Evolutionary conservation across 2,329 filamentous ascomycete genomes (phyloP).

Genomic region (Stromatinia cepivora): DNA sequence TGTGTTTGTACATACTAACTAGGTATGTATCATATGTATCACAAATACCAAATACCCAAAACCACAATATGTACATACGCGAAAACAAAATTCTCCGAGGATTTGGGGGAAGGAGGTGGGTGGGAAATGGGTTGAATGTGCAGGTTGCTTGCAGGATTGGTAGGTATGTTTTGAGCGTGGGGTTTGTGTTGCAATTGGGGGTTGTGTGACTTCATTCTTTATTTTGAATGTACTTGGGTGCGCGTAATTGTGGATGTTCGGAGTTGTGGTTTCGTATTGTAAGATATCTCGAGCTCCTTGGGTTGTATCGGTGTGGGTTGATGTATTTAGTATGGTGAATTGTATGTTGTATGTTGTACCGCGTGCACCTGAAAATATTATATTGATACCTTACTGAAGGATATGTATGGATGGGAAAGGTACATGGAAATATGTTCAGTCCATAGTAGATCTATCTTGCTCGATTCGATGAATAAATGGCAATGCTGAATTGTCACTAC

Average conservation of each 20-base stretch:
- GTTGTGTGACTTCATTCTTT: too few relatives aligned
- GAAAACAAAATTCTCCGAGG: background rate
- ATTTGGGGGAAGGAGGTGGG: background rate
- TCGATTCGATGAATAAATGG: background rate
- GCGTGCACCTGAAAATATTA: background rate
- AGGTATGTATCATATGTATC: too few relatives aligned
- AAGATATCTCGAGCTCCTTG: too few relatives aligned
- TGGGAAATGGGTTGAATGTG: background rate
- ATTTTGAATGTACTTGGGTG: too few relatives aligned
- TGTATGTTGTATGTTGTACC: background rate
- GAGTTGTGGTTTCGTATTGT: background rate
- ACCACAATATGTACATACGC: background rate
- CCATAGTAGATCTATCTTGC: background rate
- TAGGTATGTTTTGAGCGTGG: background rate
- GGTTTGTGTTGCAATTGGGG: background rate
- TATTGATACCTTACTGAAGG: background rate
- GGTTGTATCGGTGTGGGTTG: background rate
- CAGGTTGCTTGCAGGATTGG: background rate
- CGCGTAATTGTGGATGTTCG: background rate
- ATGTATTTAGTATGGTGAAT: background rate
- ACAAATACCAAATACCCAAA: background rate
- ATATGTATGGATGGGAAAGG: background rate
- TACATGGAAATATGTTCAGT: background rate
- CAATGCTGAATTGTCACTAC: constrained; percentile 5
- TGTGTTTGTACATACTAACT: background rate